Percentiles rank a stretch among this genome's conserved stretches.
phyloP scores from a whole-genome alignment of 352 stramenopile genomes.

The Phytopythium delawarense region DNA sequence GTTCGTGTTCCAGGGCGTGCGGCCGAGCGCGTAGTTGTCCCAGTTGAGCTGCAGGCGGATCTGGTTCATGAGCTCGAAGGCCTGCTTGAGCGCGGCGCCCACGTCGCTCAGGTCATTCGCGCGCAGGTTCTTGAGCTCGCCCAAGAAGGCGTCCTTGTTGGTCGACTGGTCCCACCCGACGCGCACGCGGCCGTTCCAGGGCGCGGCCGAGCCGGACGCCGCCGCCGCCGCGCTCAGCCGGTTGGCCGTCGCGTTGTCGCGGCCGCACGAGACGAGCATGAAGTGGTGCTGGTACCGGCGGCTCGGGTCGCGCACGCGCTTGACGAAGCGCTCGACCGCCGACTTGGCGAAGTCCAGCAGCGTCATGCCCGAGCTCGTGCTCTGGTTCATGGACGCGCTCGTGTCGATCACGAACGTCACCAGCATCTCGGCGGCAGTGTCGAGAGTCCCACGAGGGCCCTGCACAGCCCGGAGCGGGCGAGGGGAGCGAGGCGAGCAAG shows the following conservation, averaged over 20 bases:
- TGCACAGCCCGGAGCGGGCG: too few relatives aligned
- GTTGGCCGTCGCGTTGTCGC: slow-evolving; percentile 30
- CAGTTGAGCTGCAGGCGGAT: slow-evolving; percentile 86
- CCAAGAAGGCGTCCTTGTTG: slow-evolving; percentile 79
- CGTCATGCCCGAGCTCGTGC: slow-evolving; percentile 84
- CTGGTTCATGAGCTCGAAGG: slow-evolving; percentile 88
- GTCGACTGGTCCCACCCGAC: slow-evolving; percentile 85
- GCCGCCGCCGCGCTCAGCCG: slow-evolving; percentile 6
- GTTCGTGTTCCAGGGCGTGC: slow-evolving; percentile 82
- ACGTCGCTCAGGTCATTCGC: slow-evolving; percentile 79
- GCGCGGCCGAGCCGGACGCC: slow-evolving; percentile 6
- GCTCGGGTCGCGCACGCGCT: slow-evolving; percentile 77
- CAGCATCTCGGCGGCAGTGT: slow-evolving; percentile 38
- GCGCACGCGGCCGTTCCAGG: slow-evolving; percentile 67
- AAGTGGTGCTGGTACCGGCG: slow-evolving; percentile 87
- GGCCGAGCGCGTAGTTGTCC: slow-evolving; percentile 81
- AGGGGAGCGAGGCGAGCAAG: not conserved
- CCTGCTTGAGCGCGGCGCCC: slow-evolving; percentile 63
- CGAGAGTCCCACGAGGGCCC: not conserved
- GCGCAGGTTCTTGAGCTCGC: slow-evolving; percentile 80
- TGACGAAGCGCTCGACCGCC: slow-evolving; percentile 84
- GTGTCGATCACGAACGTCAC: slow-evolving; percentile 90
- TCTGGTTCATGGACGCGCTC: slow-evolving; percentile 89
- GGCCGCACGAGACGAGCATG: slow-evolving; percentile 80
- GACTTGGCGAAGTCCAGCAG: slow-evolving; percentile 88